phyloP scores from a whole-genome alignment of 371 early-diverging fungal genomes.

The Mortierella sp. region DNA sequence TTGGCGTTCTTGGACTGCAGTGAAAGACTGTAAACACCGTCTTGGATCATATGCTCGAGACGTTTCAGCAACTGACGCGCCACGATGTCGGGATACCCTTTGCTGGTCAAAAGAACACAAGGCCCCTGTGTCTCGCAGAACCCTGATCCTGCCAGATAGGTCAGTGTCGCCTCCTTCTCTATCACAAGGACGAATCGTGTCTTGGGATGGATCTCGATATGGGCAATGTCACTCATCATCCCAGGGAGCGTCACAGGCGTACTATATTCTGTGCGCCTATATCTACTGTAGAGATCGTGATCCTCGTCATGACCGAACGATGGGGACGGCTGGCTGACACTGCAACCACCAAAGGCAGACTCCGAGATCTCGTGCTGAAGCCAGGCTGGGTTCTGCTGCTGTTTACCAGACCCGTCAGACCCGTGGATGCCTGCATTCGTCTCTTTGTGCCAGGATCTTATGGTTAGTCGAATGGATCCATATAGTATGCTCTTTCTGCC shows the following conservation, averaged over 20 bases:
- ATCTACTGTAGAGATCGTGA: neutral
- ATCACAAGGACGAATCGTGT: conserved; percentile 38
- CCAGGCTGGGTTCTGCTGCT: neutral
- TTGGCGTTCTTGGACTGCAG: neutral
- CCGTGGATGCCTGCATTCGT: neutral
- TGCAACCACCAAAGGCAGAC: neutral
- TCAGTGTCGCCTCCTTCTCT: conserved; percentile 43
- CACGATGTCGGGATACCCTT: conserved; percentile 39
- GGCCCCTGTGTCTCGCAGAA: conserved; percentile 41
- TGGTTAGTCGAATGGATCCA: conserved; percentile 23
- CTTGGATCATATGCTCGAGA: conserved; percentile 23
- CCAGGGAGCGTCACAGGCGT: conserved; percentile 23
- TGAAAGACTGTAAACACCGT: conserved; percentile 3
- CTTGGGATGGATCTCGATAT: conserved; percentile 33
- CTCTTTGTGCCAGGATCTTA: neutral
- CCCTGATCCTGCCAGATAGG: conserved; percentile 19
- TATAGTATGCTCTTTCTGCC: conserved; percentile 26
- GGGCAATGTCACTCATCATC: conserved; percentile 15
- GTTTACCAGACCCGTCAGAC: no score
- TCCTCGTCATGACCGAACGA: neutral
- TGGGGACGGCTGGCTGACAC: no score
- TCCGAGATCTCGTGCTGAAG: neutral
- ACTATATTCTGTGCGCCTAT: conserved; percentile 21
- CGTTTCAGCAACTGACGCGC: conserved; percentile 21
- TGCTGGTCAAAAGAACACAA: conserved; percentile 40